Base-by-base conservation (phyloP, 306 rosid genomes). In the Sicyos baderoa region DNA sequence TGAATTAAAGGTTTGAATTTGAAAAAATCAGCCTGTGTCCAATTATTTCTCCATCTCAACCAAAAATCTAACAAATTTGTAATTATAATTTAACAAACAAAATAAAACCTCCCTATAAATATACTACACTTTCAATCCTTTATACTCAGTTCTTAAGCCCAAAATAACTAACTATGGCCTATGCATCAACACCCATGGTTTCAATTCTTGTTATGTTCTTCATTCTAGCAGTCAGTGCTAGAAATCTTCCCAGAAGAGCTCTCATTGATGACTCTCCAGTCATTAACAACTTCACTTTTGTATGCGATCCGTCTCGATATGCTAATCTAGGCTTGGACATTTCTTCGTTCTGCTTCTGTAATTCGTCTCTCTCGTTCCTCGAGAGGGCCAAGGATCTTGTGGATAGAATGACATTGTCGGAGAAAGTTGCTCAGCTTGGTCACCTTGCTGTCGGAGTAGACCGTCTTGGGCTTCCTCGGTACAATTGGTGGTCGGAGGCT, bases 401-500 rank as follows among this genome's bases (percentile, higher is more conserved):
- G 19, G 70, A 65, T 21, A 42, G 70, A 45, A 65, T 65, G 70
- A 65, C 70, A 5, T 44, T 65, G 54, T 4, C 70, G 2, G 70
- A 65, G 37, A 65, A 65, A 65, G 50, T 45, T 21, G 70, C 70
- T 44, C 70, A 65, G 7, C 54, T 65, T 0, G 70, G 70, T 0
- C 18, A 65, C 7, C 3, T 12, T 2, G 70, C 70, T 6, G 18
- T 53, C 9, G 70, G 70, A 42, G 70, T 65, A 12, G 16, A 8
- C n/a, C 70, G 54, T 32, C 9, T 65, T 0, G 70, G 70, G 2
- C 7, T 65, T 35, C 37, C 70, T 7, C 53, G 18, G n/a, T 65
- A 65, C 27, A 42, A 42, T 6, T 65, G 70, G 70, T 65, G 70
- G 70, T 44, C 54, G 4, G 70, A 65, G 54, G 70, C 70, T 42